Evolutionary conservation across 2,329 filamentous ascomycete genomes (phyloP).

Genomic region (Penicillium polonicum): DNA sequence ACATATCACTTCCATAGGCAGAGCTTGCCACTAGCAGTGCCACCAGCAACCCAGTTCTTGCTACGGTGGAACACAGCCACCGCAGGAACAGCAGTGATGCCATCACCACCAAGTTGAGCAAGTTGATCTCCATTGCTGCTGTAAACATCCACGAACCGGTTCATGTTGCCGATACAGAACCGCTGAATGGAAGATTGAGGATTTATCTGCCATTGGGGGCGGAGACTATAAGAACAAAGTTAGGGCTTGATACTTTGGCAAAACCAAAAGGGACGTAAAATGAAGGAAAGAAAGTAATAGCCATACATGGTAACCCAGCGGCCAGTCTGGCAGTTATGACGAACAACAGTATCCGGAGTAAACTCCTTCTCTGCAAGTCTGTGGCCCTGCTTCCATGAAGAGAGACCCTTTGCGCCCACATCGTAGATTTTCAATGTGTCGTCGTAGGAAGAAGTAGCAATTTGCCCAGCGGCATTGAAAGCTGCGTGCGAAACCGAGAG

Average conservation of each 20-base stretch:
- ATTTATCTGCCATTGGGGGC: conserved; percentile 85
- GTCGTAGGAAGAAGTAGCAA: conserved; percentile 92
- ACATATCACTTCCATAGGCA: conserved; percentile 74
- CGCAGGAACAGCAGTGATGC: conserved; percentile 90
- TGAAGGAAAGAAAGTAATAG: background rate
- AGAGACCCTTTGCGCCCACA: conserved; percentile 59
- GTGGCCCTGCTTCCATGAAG: conserved; percentile 59
- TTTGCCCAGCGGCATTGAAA: conserved; percentile 78
- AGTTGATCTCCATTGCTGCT: conserved; percentile 79
- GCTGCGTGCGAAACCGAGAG: conserved; percentile 90
- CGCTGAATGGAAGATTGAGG: conserved; percentile 79
- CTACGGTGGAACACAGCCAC: conserved; percentile 88
- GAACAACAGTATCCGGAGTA: conserved; percentile 66
- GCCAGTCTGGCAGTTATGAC: conserved; percentile 94
- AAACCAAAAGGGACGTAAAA: background rate
- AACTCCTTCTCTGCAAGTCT: conserved; percentile 62
- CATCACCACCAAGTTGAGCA: conserved; percentile 82
- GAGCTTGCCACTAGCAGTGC: conserved; percentile 87
- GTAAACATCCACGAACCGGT: conserved; percentile 91
- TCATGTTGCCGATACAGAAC: conserved; percentile 96
- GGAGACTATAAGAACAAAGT: conserved; percentile 48
- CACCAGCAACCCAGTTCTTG: conserved; percentile 87
- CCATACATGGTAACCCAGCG: conserved; percentile 81
- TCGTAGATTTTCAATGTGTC: conserved; percentile 93
- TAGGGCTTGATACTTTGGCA: background rate